phyloP scores from a whole-genome alignment of 2,329 filamentous ascomycete genomes.

The Colletotrichum agaves region DNA sequence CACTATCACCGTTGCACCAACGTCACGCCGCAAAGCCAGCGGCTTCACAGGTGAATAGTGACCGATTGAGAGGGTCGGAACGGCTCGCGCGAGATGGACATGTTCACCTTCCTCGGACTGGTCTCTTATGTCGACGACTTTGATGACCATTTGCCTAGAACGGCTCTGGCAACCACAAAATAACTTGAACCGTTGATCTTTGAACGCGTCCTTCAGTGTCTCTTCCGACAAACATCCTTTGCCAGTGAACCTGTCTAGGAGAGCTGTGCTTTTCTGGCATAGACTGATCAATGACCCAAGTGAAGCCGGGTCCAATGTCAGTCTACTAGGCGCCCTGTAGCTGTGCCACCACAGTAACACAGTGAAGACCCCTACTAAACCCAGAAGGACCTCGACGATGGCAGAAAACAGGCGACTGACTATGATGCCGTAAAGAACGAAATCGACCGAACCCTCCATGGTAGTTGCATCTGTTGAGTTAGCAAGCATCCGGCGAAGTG shows the following conservation, averaged over 20 bases:
- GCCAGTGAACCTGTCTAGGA: slow-evolving; percentile 26
- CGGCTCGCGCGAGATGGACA: not conserved
- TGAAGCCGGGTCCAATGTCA: slow-evolving; percentile 43
- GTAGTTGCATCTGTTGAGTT: not conserved
- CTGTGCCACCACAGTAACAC: not conserved
- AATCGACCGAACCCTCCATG: slow-evolving; percentile 24
- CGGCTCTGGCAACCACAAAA: slow-evolving; percentile 7
- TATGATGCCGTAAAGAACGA: slow-evolving; percentile 43
- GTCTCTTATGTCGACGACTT: slow-evolving; percentile 4
- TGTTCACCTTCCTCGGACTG: not conserved
- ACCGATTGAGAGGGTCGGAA: slow-evolving; percentile 1
- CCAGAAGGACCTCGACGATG: slow-evolving; percentile 44
- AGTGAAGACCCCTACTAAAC: slow-evolving; percentile 3
- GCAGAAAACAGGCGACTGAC: slow-evolving; percentile 48
- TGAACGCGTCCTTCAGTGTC: slow-evolving; percentile 10
- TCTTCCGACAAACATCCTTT: slow-evolving; percentile 24
- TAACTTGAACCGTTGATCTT: slow-evolving; percentile 9
- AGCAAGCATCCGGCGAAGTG: slow-evolving; percentile 31
- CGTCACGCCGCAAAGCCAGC: not conserved
- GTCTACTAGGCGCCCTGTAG: slow-evolving; percentile 33
- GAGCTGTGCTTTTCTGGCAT: slow-evolving; percentile 22
- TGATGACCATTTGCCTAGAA: slow-evolving; percentile 6
- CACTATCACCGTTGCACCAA: slow-evolving; percentile 8
- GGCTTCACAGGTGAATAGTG: slow-evolving; percentile 32
- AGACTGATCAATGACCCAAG: slow-evolving; percentile 42